Base-by-base conservation (phyloP, 768 basidiomycete genomes). In the Phylloporus sp. region DNA sequence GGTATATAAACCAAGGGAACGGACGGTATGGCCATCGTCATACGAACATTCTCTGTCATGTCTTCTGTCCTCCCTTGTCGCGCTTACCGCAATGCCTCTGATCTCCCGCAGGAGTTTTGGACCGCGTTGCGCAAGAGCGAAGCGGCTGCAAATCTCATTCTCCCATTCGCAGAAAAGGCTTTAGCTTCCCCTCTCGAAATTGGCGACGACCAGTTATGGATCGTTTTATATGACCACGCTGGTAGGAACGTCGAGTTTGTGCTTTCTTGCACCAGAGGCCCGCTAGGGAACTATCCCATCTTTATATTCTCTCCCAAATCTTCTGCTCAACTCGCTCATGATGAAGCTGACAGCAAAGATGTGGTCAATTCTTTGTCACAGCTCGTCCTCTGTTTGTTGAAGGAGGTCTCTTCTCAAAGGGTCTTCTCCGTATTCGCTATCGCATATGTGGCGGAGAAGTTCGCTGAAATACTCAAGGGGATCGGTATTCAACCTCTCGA, bases 401-500 rank as follows among this genome's bases (percentile, higher is more conserved):
- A 46, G 0, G 45, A 57, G 4, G 70, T 80, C 18, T 66, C 69
- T 11, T 47, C 52, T 5, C 59, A 68, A 27, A 73, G 85, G 11
- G 72, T 85, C 0, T 90, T 83, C 63, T 86, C 88, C 2, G 73
- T 88, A 9, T 90, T 87, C 56, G 80, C 83, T 2, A 71, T 76
- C 6, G 73, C 80, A 5, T 57, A 61, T 6, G 67, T 88, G 16
- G 68, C 80, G 4, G 35, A 53, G 8, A 56, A 59, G 4, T 86
- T 90, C 54, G 72, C 75, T 4, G 46, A 64, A 2, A 57, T 71
- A 16, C 88, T 64, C 20, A 40, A 41, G 20, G 18, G 38, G 18
- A 41, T 52, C 29, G 52, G 41, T 22, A 54, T 60, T 18, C 29
- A 81, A 23, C 51, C 56, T 4, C 40, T 61, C 28, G 63, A 72